Percentiles rank a stretch among this genome's conserved stretches.
These are phyloP conservation scores for Phoenix roebelenii DNA, from an alignment of 176 grass and related monocot genomes.

Conservation along the genomic window DNA sequence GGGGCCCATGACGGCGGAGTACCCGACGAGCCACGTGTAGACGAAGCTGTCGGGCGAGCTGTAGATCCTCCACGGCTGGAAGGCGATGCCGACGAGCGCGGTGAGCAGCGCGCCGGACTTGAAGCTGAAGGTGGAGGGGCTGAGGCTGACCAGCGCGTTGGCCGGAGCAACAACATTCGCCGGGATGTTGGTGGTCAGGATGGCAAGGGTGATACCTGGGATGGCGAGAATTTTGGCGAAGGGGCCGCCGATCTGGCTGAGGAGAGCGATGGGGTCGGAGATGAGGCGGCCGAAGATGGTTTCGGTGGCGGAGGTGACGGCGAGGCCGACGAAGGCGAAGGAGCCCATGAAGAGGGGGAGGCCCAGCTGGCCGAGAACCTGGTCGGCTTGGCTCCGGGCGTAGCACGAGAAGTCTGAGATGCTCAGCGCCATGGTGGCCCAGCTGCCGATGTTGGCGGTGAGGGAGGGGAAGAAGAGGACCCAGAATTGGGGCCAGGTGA, in stretches of 20 bases:
- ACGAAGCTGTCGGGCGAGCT: conserved; percentile 32
- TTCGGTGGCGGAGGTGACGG: conserved; percentile 28
- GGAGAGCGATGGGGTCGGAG: conserved; percentile 29
- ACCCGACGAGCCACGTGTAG: conserved; percentile 37
- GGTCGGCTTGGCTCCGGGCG: background rate
- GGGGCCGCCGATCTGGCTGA: conserved; percentile 13
- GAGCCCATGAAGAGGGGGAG: conserved; percentile 24
- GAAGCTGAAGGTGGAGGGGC: conserved; percentile 37
- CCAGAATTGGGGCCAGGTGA: conserved; percentile 23
- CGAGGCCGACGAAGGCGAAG: conserved; percentile 28
- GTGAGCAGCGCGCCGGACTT: conserved; percentile 14
- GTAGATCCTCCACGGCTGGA: conserved; percentile 38
- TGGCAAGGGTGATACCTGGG: conserved; percentile 29
- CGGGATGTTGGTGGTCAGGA: conserved; percentile 35
- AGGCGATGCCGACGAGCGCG: conserved; percentile 13
- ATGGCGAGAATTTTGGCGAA: conserved; percentile 14
- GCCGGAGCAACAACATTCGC: conserved; percentile 35
- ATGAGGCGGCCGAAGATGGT: conserved; percentile 30
- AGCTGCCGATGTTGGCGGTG: conserved; percentile 25
- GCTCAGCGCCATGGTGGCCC: conserved; percentile 25
- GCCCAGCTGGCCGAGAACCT: conserved; percentile 14
- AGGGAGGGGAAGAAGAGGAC: conserved; percentile 36
- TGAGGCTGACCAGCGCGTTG: conserved; percentile 28
- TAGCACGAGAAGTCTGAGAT: conserved; percentile 39
- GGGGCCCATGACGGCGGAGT: conserved; percentile 23